phyloP scores from a whole-genome alignment of 805 yeast species.

The Priceomyces castillae region DNA sequence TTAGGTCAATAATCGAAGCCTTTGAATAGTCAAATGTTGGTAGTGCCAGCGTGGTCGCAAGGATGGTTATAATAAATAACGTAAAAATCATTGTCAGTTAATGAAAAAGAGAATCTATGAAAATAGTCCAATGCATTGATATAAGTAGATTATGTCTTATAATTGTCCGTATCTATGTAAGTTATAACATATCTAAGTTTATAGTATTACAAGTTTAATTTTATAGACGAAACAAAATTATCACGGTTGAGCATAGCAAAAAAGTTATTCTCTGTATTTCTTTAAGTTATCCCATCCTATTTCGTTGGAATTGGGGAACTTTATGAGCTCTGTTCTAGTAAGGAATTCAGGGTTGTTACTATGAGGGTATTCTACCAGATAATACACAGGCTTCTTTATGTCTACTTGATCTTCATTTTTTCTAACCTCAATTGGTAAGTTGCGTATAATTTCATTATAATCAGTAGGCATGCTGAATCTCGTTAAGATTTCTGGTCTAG shows the following conservation, averaged over 20 bases:
- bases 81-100: background rate
- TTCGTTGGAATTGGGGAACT: slow-evolving; percentile 42
- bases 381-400: slow-evolving; percentile 37
- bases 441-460: slow-evolving; percentile 29
- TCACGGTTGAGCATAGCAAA: background rate
- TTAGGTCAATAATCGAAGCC: background rate
- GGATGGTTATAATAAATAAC: background rate
- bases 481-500: slow-evolving; percentile 16
- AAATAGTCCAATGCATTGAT: too few species aligned
- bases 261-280: slow-evolving; percentile 21
- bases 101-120: background rate
- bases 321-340: slow-evolving; percentile 37
- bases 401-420: slow-evolving; percentile 10
- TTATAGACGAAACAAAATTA: background rate
- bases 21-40: background rate
- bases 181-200: background rate
- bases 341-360: slow-evolving; percentile 30
- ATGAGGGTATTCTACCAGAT: slow-evolving; percentile 30
- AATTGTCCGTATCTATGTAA: background rate
- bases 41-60: background rate
- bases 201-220: background rate
- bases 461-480: slow-evolving; percentile 35
- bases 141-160: background rate
- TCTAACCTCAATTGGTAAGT: slow-evolving; percentile 35
- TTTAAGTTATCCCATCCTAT: slow-evolving; percentile 44